Base-by-base conservation (phyloP, 352 stramenopile genomes). In the Phytophthora vignae region DNA sequence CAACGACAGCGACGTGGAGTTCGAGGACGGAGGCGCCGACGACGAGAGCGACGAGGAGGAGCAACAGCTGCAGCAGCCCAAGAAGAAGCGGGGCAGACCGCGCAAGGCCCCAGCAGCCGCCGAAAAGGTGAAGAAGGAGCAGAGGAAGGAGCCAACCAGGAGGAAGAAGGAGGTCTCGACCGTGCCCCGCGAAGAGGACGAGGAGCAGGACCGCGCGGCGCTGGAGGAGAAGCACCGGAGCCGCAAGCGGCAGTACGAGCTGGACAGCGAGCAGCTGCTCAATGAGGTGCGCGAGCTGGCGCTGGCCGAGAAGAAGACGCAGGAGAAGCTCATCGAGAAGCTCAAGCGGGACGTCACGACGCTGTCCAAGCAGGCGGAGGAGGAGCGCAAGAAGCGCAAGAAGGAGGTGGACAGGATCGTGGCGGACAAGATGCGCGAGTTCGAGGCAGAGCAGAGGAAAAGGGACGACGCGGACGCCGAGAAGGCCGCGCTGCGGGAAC, bases 321-420 rank as follows among this genome's bases (percentile, higher is more conserved):
- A 96, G 64, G 83, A 93, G 46, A 82, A 88, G 49, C 73, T 93
- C 22, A 83, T 93, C 31, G 62, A 81, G 44, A 92, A 90, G 68
- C 64, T 96, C 15, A 93, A 92, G 64, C 73, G 78, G 46, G 82
- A 96, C 64, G 63, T 93, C 14, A 74, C 72, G 55, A 77, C 81
- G 61, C 70, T 94, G n/a, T 84, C 85, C 12, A 77, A 81, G 21
- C 81, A 83, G 36, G 55, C 84, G 10, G 79, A 93, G 36, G 78
- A 90, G 52, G 65, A 82, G 55, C 74, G 70, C 19, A 83, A 87
- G 64, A 70, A 60, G 54, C 75, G 76, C 53, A 76, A 81, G 48
- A 75, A 79, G 58, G 76, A 76, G 9, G 61, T 90, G 54, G 80
- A 93, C 60, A 74, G 76, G 55, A 59, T 88, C n/a, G 75, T 87